Conservation (phyloP, 164 flowering plant species). For the Hamamelis virginiana region DNA sequence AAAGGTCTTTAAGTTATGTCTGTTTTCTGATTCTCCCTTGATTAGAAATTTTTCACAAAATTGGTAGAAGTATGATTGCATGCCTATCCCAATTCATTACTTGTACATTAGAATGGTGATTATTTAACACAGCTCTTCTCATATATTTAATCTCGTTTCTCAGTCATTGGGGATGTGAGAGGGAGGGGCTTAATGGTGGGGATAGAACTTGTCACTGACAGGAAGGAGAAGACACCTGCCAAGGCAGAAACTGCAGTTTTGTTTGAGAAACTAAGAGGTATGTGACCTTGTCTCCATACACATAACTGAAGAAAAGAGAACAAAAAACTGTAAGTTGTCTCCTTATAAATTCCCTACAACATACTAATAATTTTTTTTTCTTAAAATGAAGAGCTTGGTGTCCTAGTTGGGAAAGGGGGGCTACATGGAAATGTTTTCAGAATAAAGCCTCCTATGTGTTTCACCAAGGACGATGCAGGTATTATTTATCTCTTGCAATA, state of each 20-base stretch:
- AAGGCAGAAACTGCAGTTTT: slow-evolving; percentile 80
- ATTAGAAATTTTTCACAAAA: not conserved
- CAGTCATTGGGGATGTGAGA: slow-evolving; percentile 95
- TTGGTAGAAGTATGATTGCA: not conserved
- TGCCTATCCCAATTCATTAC: not conserved
- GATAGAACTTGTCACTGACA: slow-evolving; percentile 82
- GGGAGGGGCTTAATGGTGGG: slow-evolving; percentile 98
- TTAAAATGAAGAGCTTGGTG: slow-evolving; percentile 67
- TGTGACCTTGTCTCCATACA: not conserved
- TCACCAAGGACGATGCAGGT: slow-evolving; percentile 94
- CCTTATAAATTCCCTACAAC: not conserved
- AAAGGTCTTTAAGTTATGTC: not conserved
- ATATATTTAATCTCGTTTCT: not conserved
- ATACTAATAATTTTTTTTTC: slow-evolving; percentile 5
- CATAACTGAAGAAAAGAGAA: too few relatives aligned
- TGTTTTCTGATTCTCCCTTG: not conserved
- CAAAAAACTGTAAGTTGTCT: too few relatives aligned
- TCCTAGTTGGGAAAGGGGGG: slow-evolving; percentile 92
- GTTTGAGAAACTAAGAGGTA: slow-evolving; percentile 90
- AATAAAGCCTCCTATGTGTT: slow-evolving; percentile 97
- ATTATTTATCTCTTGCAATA: slow-evolving; percentile 1
- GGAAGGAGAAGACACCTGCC: slow-evolving; percentile 87
- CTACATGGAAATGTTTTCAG: slow-evolving; percentile 91
- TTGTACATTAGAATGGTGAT: not conserved
- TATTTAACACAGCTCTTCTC: not conserved